phyloP scores from a whole-genome alignment of 352 stramenopile species.

The Globisporangium iwayamae region DNA sequence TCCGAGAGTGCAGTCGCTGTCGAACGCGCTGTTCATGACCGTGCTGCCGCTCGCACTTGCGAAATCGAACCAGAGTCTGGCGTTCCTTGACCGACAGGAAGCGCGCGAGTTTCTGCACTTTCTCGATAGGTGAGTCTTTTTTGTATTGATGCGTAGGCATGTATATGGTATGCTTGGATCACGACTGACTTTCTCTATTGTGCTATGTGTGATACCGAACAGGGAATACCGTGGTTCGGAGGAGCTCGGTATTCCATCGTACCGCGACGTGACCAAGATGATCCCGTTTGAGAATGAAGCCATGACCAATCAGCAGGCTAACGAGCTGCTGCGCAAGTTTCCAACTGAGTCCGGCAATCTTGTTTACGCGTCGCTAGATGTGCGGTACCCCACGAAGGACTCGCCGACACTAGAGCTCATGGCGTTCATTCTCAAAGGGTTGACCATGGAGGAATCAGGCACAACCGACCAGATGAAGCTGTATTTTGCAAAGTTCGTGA shows the following conservation, averaged over 20 bases:
- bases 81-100: constrained; percentile 49
- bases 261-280: constrained; percentile 33
- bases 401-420: constrained; percentile 28
- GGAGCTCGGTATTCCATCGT: constrained; percentile 45
- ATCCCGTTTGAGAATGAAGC: constrained; percentile 38
- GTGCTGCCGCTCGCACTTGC: constrained; percentile 53
- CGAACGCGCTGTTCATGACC: constrained; percentile 37
- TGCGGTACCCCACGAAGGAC: constrained; percentile 24
- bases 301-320: constrained; percentile 16
- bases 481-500: constrained; percentile 27
- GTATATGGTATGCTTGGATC: background rate
- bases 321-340: constrained; percentile 36
- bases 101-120: constrained; percentile 42
- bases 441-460: background rate
- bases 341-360: constrained; percentile 28
- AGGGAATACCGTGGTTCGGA: constrained; percentile 42
- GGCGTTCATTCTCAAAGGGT: constrained; percentile 25
- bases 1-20: background rate
- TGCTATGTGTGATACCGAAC: background rate
- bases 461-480: constrained; percentile 31
- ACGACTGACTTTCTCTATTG: constrained; percentile 5
- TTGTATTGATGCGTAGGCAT: background rate
- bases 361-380: constrained; percentile 52
- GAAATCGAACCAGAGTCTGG: constrained; percentile 52
- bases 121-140: constrained; percentile 28